Conservation (phyloP, 2,329 filamentous ascomycete genomes). For the Arthrobotrys megalospora region DNA sequence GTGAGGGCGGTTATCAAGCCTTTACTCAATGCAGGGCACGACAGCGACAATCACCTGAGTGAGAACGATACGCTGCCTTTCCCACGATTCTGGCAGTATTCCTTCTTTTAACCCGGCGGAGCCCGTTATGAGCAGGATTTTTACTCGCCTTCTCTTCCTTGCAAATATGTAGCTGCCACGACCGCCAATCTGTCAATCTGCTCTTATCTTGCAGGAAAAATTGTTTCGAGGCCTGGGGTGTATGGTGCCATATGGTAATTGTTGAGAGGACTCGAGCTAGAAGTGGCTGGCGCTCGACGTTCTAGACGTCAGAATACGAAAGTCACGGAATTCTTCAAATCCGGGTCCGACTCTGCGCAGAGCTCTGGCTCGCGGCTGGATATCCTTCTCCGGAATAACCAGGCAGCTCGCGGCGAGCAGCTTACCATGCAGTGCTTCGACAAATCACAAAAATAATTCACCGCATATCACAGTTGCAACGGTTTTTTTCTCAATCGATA, state of each 20-base stretch:
- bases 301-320: slow-evolving; percentile 50
- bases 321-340: slow-evolving; percentile 43
- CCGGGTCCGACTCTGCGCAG: slow-evolving; percentile 39
- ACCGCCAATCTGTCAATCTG: slow-evolving; percentile 31
- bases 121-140: slow-evolving; percentile 26
- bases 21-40: slow-evolving; percentile 41
- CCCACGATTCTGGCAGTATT: slow-evolving; percentile 20
- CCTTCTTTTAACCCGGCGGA: slow-evolving; percentile 40
- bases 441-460: slow-evolving; percentile 23
- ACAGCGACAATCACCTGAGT: slow-evolving; percentile 58
- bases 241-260: slow-evolving; percentile 39
- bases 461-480: slow-evolving; percentile 30
- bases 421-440: slow-evolving; percentile 26
- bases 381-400: slow-evolving; percentile 25
- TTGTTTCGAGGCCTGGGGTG: slow-evolving; percentile 4
- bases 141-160: slow-evolving; percentile 20
- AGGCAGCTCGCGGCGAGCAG: slow-evolving; percentile 22
- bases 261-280: slow-evolving; percentile 9
- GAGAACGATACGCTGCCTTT: slow-evolving; percentile 23
- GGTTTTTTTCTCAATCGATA: slow-evolving; percentile 8
- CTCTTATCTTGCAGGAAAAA: slow-evolving; percentile 51
- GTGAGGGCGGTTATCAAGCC: slow-evolving; percentile 38
- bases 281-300: slow-evolving; percentile 28
- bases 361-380: slow-evolving; percentile 34
- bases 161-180: slow-evolving; percentile 29